Evolutionary conservation across 2,329 filamentous ascomycete species (phyloP).

Genomic region (Aspergillus fumigatiaffinis): DNA sequence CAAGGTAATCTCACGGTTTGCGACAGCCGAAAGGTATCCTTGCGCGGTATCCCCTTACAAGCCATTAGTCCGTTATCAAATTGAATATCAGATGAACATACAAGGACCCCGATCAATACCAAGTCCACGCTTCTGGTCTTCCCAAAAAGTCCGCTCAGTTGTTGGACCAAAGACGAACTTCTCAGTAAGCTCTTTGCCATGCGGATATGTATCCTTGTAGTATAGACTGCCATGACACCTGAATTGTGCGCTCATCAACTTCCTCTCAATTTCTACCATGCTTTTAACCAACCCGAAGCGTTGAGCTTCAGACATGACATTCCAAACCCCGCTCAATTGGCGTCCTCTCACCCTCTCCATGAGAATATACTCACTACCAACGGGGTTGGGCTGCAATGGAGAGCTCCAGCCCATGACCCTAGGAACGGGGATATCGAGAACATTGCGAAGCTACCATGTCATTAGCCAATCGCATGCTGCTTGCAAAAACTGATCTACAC

Average conservation of each 20-base stretch:
- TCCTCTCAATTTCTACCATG: conserved; percentile 11
- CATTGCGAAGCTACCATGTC: neutral
- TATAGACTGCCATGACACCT: conserved; percentile 1
- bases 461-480: neutral
- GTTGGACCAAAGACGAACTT: conserved; percentile 16
- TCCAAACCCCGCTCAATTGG: conserved; percentile 27
- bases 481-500: neutral
- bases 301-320: conserved; percentile 13
- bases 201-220: conserved; percentile 7
- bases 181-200: neutral
- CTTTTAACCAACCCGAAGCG: conserved; percentile 26
- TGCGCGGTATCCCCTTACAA: conserved; percentile 13
- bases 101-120: conserved; percentile 15
- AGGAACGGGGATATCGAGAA: neutral
- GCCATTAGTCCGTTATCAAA: neutral
- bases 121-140: conserved; percentile 6
- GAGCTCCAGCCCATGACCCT: neutral
- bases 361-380: conserved; percentile 9
- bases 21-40: conserved; percentile 16
- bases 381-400: neutral
- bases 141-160: conserved; percentile 14
- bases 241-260: neutral
- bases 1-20: conserved; percentile 15
- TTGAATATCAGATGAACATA: conserved; percentile 1
- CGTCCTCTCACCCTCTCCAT: conserved; percentile 21